Conservation (phyloP, 805 yeast species). For the Barnettozyma salicaria region DNA sequence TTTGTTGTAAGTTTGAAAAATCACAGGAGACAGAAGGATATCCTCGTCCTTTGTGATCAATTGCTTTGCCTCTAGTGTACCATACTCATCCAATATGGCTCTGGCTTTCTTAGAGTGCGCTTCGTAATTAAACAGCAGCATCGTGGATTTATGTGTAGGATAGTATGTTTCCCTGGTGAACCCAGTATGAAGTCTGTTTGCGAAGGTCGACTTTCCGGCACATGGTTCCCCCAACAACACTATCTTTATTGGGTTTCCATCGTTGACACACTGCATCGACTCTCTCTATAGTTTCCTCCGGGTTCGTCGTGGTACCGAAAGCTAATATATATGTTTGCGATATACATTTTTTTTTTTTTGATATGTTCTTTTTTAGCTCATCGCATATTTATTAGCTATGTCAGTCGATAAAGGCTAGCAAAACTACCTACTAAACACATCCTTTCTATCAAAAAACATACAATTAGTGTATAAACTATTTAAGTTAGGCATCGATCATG, state of each 20-base stretch:
- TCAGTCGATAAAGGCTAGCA: too few relatives aligned
- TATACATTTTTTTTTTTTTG: too few relatives aligned
- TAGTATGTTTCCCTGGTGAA: conserved; percentile 63
- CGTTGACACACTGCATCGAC: conserved; percentile 6
- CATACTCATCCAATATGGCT: conserved; percentile 42
- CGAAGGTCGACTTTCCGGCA: conserved; percentile 56
- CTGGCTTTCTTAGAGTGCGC: conserved; percentile 37
- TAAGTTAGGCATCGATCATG: conserved; percentile 32
- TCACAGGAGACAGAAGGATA: conserved; percentile 32
- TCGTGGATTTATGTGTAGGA: conserved; percentile 60
- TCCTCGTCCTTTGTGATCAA: conserved; percentile 28
- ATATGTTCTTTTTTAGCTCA: too few relatives aligned
- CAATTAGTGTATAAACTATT: too few relatives aligned
- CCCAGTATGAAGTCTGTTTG: conserved; percentile 42
- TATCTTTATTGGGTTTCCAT: conserved; percentile 41
- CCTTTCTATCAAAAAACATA: too few relatives aligned
- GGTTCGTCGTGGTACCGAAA: too few relatives aligned
- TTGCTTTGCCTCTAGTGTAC: conserved; percentile 34
- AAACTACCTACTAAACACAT: too few relatives aligned
- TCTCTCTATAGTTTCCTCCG: too few relatives aligned
- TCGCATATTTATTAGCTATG: too few relatives aligned
- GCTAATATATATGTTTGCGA: too few relatives aligned
- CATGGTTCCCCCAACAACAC: conserved; percentile 56
- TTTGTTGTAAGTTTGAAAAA: conserved; percentile 31
- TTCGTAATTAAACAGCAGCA: conserved; percentile 49